phyloP scores from a whole-genome alignment of 176 grass and related monocot genomes.

The Phragmites australis region DNA sequence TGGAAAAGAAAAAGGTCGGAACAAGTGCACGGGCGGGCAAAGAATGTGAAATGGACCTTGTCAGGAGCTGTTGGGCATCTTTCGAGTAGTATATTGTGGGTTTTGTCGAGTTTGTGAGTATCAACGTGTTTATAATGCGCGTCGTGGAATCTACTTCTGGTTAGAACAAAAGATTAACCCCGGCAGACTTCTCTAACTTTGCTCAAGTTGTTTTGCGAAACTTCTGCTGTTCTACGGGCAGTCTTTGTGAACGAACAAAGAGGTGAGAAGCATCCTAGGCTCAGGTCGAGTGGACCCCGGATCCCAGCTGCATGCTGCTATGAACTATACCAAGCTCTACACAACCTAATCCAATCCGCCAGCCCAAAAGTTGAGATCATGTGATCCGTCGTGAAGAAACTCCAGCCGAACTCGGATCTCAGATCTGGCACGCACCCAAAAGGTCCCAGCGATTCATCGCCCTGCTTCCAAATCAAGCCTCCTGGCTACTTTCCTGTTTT shows the following conservation, averaged over 20 bases:
- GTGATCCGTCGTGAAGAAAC: background rate
- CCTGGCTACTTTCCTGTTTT: constrained; percentile 2
- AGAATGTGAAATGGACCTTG: constrained; percentile 26
- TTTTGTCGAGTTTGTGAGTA: background rate
- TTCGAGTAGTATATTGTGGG: background rate
- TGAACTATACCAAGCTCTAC: background rate
- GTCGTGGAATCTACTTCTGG: background rate
- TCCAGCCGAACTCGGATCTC: constrained; percentile 17
- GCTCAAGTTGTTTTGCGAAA: background rate
- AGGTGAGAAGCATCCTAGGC: constrained; percentile 8
- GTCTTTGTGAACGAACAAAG: background rate
- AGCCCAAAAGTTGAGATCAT: constrained; percentile 29
- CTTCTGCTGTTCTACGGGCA: background rate
- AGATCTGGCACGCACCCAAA: constrained; percentile 34
- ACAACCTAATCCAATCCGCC: background rate
- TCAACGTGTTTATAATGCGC: constrained; percentile 20
- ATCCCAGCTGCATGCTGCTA: background rate
- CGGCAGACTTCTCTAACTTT: background rate
- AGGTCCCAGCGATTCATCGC: background rate
- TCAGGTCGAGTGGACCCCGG: background rate
- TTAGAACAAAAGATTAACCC: background rate
- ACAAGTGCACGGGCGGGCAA: background rate
- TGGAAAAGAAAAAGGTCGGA: background rate
- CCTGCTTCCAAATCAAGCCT: background rate
- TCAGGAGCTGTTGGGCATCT: background rate